Percentiles rank a stretch among this genome's conserved stretches.
Conservation (phyloP, 257 asterid species). For the Ehretia macrophylla region DNA sequence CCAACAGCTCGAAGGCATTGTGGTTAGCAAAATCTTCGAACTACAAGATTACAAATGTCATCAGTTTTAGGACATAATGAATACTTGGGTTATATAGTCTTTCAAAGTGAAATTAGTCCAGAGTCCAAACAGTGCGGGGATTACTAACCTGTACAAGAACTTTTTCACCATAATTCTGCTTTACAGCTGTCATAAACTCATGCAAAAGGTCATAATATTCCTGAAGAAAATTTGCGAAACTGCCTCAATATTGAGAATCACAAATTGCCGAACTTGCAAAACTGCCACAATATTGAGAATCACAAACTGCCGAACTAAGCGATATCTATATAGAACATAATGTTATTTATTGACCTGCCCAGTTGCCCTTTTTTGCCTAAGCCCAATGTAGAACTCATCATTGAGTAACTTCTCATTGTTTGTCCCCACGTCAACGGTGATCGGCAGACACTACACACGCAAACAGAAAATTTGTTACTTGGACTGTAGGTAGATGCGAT, state of each 20-base stretch:
- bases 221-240: conserved; percentile 32
- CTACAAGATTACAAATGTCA: conserved; percentile 26
- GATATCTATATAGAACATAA: neutral
- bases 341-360: conserved; percentile 53
- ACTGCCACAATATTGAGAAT: neutral
- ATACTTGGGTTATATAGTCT: neutral
- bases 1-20: conserved; percentile 91
- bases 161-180: conserved; percentile 92
- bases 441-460: conserved; percentile 66
- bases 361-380: conserved; percentile 72
- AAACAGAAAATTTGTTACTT: neutral
- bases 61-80: neutral
- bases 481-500: neutral
- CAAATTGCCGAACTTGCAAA: neutral
- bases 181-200: conserved; percentile 92
- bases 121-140: conserved; percentile 1
- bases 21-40: conserved; percentile 96
- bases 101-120: neutral
- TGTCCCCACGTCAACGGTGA: conserved; percentile 93
- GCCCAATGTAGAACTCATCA: conserved; percentile 93
- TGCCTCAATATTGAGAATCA: neutral
- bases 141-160: conserved; percentile 80
- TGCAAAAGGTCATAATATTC: conserved; percentile 79
- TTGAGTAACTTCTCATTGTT: conserved; percentile 70
- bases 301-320: too few relatives aligned